A percentile compares a stretch with the other conserved stretches of the same genome.
Conservation (phyloP, 2,329 filamentous ascomycete genomes). For the Pochonia chlamydosporia region DNA sequence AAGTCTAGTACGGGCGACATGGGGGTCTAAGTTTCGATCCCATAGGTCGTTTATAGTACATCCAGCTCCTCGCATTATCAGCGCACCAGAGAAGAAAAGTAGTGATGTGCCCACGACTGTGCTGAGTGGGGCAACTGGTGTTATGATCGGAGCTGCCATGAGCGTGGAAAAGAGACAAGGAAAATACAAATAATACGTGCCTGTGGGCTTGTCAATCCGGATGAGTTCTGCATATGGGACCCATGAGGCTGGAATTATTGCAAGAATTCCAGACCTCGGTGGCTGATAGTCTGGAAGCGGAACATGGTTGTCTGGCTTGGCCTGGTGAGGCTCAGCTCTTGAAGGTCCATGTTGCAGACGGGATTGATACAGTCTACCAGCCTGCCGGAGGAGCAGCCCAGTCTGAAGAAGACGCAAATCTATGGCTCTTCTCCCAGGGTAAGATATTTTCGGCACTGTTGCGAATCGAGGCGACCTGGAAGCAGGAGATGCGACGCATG, state of each 20-base stretch:
- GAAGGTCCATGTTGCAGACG: neutral
- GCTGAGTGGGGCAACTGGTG: conserved; percentile 53
- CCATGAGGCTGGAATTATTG: conserved; percentile 61
- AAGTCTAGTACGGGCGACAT: conserved; percentile 68
- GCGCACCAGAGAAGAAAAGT: conserved; percentile 69
- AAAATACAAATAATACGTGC: conserved; percentile 80
- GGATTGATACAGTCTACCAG: neutral
- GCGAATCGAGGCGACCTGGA: neutral
- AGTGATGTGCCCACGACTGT: conserved; percentile 58
- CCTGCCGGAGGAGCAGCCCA: neutral
- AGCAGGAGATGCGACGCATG: neutral
- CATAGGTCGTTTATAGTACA: conserved; percentile 89
- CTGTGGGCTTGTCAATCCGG: conserved; percentile 74
- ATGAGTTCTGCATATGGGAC: conserved; percentile 79
- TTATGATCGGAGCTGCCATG: conserved; percentile 65
- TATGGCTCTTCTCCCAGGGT: neutral
- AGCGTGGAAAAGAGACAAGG: conserved; percentile 82
- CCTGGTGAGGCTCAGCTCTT: neutral
- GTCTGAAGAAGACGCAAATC: neutral
- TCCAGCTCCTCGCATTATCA: conserved; percentile 83
- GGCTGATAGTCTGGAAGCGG: conserved; percentile 47
- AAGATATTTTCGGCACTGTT: neutral
- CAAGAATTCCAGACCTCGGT: conserved; percentile 67
- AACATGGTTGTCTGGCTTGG: neutral
- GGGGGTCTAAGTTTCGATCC: conserved; percentile 80